Evolutionary conservation across 768 basidiomycete species (phyloP).

Genomic region (Tylopilus cervinicoccineus): DNA sequence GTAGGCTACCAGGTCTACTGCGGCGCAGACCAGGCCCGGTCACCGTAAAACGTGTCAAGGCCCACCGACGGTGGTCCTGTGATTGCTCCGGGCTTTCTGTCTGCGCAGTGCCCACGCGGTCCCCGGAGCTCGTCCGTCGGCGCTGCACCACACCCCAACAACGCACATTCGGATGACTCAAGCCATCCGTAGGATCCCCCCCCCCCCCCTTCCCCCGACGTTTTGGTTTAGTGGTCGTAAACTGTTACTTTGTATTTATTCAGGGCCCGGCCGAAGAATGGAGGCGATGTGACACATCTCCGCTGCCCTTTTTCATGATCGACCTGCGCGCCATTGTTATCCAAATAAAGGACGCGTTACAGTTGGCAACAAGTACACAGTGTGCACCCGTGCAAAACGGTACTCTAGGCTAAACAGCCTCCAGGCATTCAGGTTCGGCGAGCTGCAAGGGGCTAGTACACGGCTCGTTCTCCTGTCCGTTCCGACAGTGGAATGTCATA

Average conservation of each 20-base stretch:
- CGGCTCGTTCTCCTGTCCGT: background rate
- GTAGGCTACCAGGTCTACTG: background rate
- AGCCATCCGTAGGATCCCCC: background rate
- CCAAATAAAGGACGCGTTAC: slow-evolving; percentile 2
- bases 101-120: background rate
- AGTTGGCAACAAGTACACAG: background rate
- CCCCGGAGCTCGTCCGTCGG: slow-evolving; percentile 12
- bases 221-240: background rate
- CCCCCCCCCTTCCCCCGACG: too few relatives aligned
- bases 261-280: slow-evolving; percentile 17
- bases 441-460: background rate
- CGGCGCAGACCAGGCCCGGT: background rate
- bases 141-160: background rate
- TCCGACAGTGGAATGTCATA: background rate
- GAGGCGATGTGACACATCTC: slow-evolving; percentile 9
- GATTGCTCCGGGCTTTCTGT: too few relatives aligned
- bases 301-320: slow-evolving; percentile 24
- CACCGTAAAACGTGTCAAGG: slow-evolving; percentile 11
- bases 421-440: background rate
- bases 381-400: background rate
- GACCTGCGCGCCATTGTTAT: slow-evolving; percentile 4
- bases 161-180: slow-evolving; percentile 7
- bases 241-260: background rate
- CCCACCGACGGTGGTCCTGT: slow-evolving; percentile 17
- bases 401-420: background rate